These are phyloP conservation scores for Adansonia grandidieri DNA, from an alignment of 441 rosid species.

Conservation along the genomic window DNA sequence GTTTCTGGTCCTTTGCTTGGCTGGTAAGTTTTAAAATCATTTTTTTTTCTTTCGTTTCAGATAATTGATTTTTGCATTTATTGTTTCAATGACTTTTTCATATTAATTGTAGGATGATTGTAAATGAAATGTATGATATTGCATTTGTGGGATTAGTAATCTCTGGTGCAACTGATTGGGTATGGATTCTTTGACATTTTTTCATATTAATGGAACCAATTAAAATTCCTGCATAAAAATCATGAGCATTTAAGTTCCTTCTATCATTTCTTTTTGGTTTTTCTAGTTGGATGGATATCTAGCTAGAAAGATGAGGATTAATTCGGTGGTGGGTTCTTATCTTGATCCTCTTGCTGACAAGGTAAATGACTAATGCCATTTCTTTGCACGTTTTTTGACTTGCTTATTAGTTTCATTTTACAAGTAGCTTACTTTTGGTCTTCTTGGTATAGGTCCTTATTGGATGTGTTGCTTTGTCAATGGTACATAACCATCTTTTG, in stretches of 20 bases:
- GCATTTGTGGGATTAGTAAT: slow-evolving; percentile 71
- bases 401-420: slow-evolving; percentile 22
- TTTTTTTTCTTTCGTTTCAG: neutral
- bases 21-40: slow-evolving; percentile 49
- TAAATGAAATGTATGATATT: slow-evolving; percentile 68
- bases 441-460: slow-evolving; percentile 71
- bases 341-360: slow-evolving; percentile 98
- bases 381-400: slow-evolving; percentile 14
- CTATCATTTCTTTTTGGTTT: slow-evolving; percentile 21
- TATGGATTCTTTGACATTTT: slow-evolving; percentile 28
- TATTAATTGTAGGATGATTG: slow-evolving; percentile 76
- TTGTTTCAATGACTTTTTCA: slow-evolving; percentile 2
- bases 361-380: slow-evolving; percentile 44
- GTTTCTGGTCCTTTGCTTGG: slow-evolving; percentile 88
- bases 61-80: neutral
- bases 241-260: neutral
- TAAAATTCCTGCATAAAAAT: neutral
- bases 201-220: neutral
- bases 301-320: slow-evolving; percentile 86
- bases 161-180: slow-evolving; percentile 93
- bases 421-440: slow-evolving; percentile 2
- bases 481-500: slow-evolving; percentile 80
- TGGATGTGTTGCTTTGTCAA: slow-evolving; percentile 82
- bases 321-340: slow-evolving; percentile 95
- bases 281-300: slow-evolving; percentile 85